Evolutionary conservation across 2,329 filamentous ascomycete genomes (phyloP), one percentile per base, ranked within the genome.

Genomic region (Eurotiales sp.): DNA sequence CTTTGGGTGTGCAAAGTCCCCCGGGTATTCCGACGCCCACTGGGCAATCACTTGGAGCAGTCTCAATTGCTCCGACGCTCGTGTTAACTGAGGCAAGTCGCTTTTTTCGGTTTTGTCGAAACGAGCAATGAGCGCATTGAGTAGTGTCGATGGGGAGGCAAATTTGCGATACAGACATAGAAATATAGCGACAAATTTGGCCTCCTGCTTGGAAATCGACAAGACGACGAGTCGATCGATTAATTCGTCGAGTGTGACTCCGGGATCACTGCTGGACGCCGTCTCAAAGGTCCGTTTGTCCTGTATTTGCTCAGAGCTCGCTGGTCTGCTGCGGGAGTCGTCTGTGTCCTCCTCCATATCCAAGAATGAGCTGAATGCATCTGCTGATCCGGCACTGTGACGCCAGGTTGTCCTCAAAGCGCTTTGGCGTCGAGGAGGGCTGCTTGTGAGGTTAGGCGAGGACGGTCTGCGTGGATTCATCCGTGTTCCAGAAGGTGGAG

Each of bases 151-250:
- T 0, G 93, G 93, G 2, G 91, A 83, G 3, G 90, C 87, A 65
- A 99, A 97, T 67, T 93, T 95, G 56, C 93, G 86, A 70, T 97
- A 97, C 12, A 97, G 76, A 57, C 92, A 96, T 25, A 97, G 77
- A 62, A 97, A 97, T 15, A 95, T 85, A 40, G 90, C 84, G 1
- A 83, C 81, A 64, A 96, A 99, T 68, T 96, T 96, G 52, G 82
- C 80, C 64, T 97, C 93, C n/a, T 85, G 80, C 64, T 89, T 90
- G 23, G 88, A 90, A 73, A 92, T 85, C 30, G 88, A 88, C 55
- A 88, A 81, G 0, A 85, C 81, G 21, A 97, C 78, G 36, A 99
- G 78, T n/a, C 90, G 86, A 68, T 96, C 90, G 17, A 97, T 89
- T 4, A 93, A 74, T 50, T 90, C 86, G 55, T 87, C 84, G 46